Percentiles rank a stretch among this genome's conserved stretches.
Conservation (phyloP, 257 asterid species). For the Fraxinus quadrangulata region DNA sequence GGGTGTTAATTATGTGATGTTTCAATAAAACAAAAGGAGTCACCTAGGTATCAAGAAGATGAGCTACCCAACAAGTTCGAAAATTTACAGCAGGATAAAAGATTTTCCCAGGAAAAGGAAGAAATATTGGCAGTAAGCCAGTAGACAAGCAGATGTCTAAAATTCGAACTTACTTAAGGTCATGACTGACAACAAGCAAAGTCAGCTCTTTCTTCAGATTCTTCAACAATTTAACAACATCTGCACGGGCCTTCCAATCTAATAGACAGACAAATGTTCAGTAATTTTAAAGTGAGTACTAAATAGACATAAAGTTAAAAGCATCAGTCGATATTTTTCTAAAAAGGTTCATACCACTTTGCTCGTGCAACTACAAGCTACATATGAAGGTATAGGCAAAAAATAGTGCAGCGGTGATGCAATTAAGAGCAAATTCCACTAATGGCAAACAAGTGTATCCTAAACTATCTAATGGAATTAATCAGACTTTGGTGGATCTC, state of each 20-base stretch:
- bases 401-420: background rate
- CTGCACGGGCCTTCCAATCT: slow-evolving; percentile 98
- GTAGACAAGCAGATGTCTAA: slow-evolving; percentile 18
- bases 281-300: background rate
- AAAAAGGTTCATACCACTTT: background rate
- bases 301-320: slow-evolving; percentile 15
- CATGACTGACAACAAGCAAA: slow-evolving; percentile 93
- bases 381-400: background rate
- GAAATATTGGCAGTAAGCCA: background rate
- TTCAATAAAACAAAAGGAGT: background rate
- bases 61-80: background rate
- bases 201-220: slow-evolving; percentile 77
- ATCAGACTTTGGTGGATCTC: background rate
- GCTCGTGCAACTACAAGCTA: background rate
- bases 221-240: slow-evolving; percentile 78
- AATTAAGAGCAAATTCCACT: background rate
- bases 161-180: slow-evolving; percentile 64
- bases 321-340: background rate
- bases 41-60: slow-evolving; percentile 6
- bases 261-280: slow-evolving; percentile 24
- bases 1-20: background rate
- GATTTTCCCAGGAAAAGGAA: slow-evolving; percentile 2
- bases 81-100: background rate
- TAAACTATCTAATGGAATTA: background rate
- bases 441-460: background rate